These are phyloP conservation scores for Dacryopinax primogenitus DNA, from an alignment of 768 basidiomycete genomes.

Conservation along the genomic window DNA sequence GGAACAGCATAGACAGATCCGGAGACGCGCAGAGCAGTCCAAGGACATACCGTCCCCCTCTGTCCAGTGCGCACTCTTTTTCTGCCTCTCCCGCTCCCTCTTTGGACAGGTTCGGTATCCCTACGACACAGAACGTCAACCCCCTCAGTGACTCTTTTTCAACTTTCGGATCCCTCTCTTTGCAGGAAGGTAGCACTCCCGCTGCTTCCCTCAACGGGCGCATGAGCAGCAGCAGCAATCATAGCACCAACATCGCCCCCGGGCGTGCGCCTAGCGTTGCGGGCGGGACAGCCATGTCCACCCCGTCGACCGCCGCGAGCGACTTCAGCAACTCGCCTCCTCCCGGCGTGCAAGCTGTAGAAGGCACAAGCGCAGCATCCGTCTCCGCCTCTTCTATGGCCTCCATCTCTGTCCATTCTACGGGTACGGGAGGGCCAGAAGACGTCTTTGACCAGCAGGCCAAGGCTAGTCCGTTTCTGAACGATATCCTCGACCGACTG, in stretches of 20 bases:
- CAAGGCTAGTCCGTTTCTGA: slow-evolving; percentile 59
- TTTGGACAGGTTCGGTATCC: too few relatives aligned
- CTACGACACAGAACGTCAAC: neutral
- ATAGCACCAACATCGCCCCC: neutral
- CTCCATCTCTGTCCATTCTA: too few relatives aligned
- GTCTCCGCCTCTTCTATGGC: neutral
- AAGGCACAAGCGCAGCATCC: neutral
- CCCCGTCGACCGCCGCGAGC: slow-evolving; percentile 7
- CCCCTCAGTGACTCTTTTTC: neutral
- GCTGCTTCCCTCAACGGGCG: neutral
- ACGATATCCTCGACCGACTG: slow-evolving; percentile 64
- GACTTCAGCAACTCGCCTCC: neutral
- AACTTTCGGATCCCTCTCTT: neutral
- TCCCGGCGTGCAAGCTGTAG: neutral
- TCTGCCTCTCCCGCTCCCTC: too few relatives aligned
- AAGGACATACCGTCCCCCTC: neutral
- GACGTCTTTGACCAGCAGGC: slow-evolving; percentile 56
- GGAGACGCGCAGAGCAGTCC: neutral
- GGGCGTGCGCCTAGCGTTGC: neutral
- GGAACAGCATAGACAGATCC: neutral
- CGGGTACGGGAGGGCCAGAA: neutral
- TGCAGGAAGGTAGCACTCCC: neutral
- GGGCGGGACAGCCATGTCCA: neutral
- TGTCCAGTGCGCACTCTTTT: neutral
- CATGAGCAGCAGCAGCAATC: neutral